phyloP scores from a whole-genome alignment of 1,284 basidiomycete genomes.

The Athelia sp. region DNA sequence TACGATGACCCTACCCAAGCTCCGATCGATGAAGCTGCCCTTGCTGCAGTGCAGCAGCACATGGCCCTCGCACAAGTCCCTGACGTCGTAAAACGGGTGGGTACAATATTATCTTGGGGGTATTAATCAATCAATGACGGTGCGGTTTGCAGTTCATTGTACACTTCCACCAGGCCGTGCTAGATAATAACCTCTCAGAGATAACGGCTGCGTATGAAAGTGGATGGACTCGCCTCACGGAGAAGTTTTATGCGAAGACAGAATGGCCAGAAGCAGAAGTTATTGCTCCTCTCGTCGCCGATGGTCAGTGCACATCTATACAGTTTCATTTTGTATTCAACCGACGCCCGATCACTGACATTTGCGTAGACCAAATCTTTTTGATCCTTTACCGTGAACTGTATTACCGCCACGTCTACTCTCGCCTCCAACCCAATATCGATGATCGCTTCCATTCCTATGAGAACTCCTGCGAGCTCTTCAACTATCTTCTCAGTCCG shows the following conservation, averaged over 20 bases:
- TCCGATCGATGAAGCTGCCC: slow-evolving; percentile 61
- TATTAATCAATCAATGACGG: neutral
- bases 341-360: too few relatives aligned
- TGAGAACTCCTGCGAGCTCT: slow-evolving; percentile 96
- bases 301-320: slow-evolving; percentile 50
- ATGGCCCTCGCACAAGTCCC: slow-evolving; percentile 77
- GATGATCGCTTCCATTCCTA: slow-evolving; percentile 99
- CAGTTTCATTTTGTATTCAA: neutral
- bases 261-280: slow-evolving; percentile 99
- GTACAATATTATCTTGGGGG: slow-evolving; percentile 21
- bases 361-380: slow-evolving; percentile 82
- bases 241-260: slow-evolving; percentile 90
- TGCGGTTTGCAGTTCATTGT: slow-evolving; percentile 68
- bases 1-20: slow-evolving; percentile 31
- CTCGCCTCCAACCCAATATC: slow-evolving; percentile 89
- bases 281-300: slow-evolving; percentile 90
- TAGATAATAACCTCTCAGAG: slow-evolving; percentile 83
- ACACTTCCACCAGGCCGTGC: slow-evolving; percentile 84
- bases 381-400: slow-evolving; percentile 95
- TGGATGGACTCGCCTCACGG: slow-evolving; percentile 94
- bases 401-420: slow-evolving; percentile 94
- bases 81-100: slow-evolving; percentile 74
- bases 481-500: slow-evolving; percentile 91
- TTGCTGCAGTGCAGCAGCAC: slow-evolving; percentile 71
- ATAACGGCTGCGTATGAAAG: slow-evolving; percentile 92